Percentiles rank a stretch among this genome's conserved stretches.
Evolutionary conservation across 495 filamentous ascomycete species (phyloP).

Genomic region (Neurospora tetraspora): DNA sequence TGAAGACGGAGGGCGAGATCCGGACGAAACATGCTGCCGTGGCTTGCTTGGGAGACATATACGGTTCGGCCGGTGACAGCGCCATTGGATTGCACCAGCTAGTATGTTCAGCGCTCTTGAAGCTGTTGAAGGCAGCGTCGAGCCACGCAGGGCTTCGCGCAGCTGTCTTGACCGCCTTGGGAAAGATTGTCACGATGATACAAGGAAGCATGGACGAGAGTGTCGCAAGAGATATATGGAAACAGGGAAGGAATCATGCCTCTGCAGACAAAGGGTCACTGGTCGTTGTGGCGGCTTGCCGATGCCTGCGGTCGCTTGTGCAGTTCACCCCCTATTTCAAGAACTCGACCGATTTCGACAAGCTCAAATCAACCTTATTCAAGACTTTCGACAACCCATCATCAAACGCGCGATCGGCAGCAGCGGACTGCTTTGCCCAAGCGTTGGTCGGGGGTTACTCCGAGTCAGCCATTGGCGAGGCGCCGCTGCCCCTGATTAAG

Average conservation of each 20-base stretch:
- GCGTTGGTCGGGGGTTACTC: constrained; percentile 73
- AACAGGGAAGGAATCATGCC: constrained; percentile 69
- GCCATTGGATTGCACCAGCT: constrained; percentile 76
- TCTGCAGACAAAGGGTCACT: constrained; percentile 72
- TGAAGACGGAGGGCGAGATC: constrained; percentile 57
- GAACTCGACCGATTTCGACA: constrained; percentile 86
- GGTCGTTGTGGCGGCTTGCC: constrained; percentile 70
- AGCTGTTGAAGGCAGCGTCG: constrained; percentile 69
- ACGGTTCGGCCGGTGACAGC: constrained; percentile 83
- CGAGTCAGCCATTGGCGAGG: constrained; percentile 43
- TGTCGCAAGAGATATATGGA: constrained; percentile 87
- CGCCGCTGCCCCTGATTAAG: constrained; percentile 51
- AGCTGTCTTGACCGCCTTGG: constrained; percentile 70
- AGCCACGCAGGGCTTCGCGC: constrained; percentile 74
- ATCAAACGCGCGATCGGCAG: constrained; percentile 66
- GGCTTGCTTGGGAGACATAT: constrained; percentile 81
- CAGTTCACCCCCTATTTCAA: constrained; percentile 70
- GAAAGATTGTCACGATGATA: constrained; percentile 65
- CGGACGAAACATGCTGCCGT: constrained; percentile 75
- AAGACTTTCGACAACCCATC: constrained; percentile 76
- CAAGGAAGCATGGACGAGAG: constrained; percentile 70
- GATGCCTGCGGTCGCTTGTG: constrained; percentile 66
- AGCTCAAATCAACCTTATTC: constrained; percentile 64
- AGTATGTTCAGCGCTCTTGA: constrained; percentile 58
- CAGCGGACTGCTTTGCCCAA: constrained; percentile 75